A percentile compares a stretch with the other conserved stretches of the same genome.
Evolutionary conservation across 2,329 filamentous ascomycete genomes (phyloP).

Genomic region (Mycocentrospora acerina): DNA sequence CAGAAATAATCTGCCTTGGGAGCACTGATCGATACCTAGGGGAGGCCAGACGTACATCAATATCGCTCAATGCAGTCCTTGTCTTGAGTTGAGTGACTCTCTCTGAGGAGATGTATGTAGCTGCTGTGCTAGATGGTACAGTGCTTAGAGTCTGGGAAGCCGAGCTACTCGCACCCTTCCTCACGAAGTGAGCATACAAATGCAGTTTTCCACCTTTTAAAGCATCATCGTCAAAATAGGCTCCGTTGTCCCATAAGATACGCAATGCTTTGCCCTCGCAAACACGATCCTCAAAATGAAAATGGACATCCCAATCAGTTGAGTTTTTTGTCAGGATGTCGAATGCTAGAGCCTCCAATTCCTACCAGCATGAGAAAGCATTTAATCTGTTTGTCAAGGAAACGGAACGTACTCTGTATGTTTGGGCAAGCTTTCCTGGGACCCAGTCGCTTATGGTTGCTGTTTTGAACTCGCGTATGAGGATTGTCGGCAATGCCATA

Average conservation of each 20-base stretch:
- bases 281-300: slow-evolving; percentile 5
- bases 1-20: neutral
- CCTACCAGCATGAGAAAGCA: no score
- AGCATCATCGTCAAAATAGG: slow-evolving; percentile 4
- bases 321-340: neutral
- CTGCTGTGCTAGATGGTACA: neutral
- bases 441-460: slow-evolving; percentile 4
- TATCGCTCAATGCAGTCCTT: no score
- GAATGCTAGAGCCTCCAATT: neutral
- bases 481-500: slow-evolving; percentile 1
- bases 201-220: slow-evolving; percentile 5
- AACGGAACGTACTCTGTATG: neutral
- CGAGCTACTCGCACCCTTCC: neutral
- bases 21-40: no score
- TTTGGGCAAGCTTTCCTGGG: slow-evolving; percentile 4
- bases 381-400: no score
- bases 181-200: slow-evolving; percentile 6
- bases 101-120: no score
- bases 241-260: slow-evolving; percentile 5
- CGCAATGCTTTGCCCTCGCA: slow-evolving; percentile 4
- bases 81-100: no score
- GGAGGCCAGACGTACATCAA: no score
- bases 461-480: slow-evolving; percentile 3
- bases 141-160: neutral
- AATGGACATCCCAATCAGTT: slow-evolving; percentile 2